Percentiles rank a stretch among this genome's conserved stretches.
These are phyloP conservation scores for Moesziomyces globuligerus DNA, from an alignment of 1,284 basidiomycete genomes.

Conservation along the genomic window DNA sequence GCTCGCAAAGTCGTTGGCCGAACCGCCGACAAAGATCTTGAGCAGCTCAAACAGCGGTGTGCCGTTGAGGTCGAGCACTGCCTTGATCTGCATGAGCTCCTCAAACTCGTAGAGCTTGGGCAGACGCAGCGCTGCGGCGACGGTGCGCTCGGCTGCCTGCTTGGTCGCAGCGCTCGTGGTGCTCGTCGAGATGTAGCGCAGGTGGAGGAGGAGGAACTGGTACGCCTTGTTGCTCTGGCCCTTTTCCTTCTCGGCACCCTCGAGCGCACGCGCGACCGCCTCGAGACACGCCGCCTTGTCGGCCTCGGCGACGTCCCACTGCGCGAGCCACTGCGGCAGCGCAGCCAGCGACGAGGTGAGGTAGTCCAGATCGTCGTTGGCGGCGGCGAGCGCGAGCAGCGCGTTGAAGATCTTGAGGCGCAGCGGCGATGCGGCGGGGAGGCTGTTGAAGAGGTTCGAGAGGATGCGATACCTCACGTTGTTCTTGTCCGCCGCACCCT, in stretches of 20 bases:
- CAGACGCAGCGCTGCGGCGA: slow-evolving; percentile 59
- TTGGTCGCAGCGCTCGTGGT: slow-evolving; percentile 12
- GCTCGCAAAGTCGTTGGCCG: slow-evolving; percentile 37
- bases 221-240: slow-evolving; percentile 53
- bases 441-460: slow-evolving; percentile 64
- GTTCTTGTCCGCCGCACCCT: slow-evolving; percentile 40
- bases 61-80: slow-evolving; percentile 48
- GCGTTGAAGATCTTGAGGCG: slow-evolving; percentile 56
- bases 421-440: slow-evolving; percentile 49
- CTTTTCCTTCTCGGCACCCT: slow-evolving; percentile 51
- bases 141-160: slow-evolving; percentile 50
- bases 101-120: slow-evolving; percentile 65
- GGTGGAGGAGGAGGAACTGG: slow-evolving; percentile 58
- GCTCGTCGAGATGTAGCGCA: slow-evolving; percentile 57
- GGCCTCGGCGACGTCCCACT: slow-evolving; percentile 54
- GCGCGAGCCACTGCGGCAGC: slow-evolving; percentile 61
- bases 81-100: slow-evolving; percentile 53
- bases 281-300: slow-evolving; percentile 55
- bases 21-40: slow-evolving; percentile 60
- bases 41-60: slow-evolving; percentile 53
- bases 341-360: slow-evolving; percentile 50
- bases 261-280: slow-evolving; percentile 53
- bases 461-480: slow-evolving; percentile 56
- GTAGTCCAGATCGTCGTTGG: slow-evolving; percentile 64
- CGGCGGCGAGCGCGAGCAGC: slow-evolving; percentile 53